Percentiles rank a stretch among this genome's conserved stretches.
Conservation (phyloP, 2,329 filamentous ascomycete species). For the Remersonia thermophila region DNA sequence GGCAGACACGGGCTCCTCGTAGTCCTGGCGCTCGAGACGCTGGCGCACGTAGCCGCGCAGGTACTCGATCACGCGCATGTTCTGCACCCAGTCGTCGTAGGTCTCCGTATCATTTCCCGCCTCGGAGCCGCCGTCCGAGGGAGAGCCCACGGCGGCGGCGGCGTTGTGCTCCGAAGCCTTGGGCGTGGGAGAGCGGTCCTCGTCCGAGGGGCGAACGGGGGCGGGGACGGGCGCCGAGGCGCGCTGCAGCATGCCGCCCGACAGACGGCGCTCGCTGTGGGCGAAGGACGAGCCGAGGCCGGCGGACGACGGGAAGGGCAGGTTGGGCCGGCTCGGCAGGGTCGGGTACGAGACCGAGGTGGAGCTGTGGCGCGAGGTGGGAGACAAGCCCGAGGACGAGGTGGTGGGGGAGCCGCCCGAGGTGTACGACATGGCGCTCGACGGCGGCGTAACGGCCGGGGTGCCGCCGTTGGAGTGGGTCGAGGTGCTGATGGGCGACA, state of each 20-base stretch:
- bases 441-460: constrained; percentile 64
- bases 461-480: constrained; percentile 51
- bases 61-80: constrained; percentile 52
- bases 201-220: constrained; percentile 24
- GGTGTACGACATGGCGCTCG: constrained; percentile 63
- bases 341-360: constrained; percentile 61
- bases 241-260: constrained; percentile 54
- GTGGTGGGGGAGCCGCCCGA: constrained; percentile 64
- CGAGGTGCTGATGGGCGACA: constrained; percentile 46
- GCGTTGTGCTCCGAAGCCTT: constrained; percentile 25
- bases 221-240: constrained; percentile 27
- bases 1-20: too few species aligned
- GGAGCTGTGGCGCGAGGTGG: constrained; percentile 49
- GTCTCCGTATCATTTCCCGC: constrained; percentile 41
- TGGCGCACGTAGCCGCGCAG: constrained; percentile 46
- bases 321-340: constrained; percentile 50
- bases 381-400: constrained; percentile 59
- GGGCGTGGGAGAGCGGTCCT: constrained; percentile 30
- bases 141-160: constrained; percentile 36
- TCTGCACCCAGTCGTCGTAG: constrained; percentile 55
- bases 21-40: constrained; percentile 45
- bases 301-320: constrained; percentile 55
- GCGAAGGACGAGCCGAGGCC: constrained; percentile 59
- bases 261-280: constrained; percentile 49
- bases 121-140: constrained; percentile 41